Evolutionary conservation across 106 monocot species (phyloP).

Genomic region (Dendrobium catenatum): DNA sequence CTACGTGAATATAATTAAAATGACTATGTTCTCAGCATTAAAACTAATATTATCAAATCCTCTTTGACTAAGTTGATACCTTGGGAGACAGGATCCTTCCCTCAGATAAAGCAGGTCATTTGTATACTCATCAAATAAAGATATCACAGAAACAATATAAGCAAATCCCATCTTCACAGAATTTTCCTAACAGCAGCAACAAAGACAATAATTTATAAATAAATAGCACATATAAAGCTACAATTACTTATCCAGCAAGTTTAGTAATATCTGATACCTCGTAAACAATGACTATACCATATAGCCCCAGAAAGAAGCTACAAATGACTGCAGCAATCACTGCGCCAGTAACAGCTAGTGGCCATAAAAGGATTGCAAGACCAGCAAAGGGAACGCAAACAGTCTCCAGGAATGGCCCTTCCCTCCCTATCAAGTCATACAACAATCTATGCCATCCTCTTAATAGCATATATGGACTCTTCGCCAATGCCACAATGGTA

Average conservation of each 20-base stretch:
- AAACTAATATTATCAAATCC: neutral
- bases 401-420: slow-evolving; percentile 76
- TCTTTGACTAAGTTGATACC: slow-evolving; percentile 31
- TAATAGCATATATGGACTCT: slow-evolving; percentile 84
- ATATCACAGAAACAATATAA: slow-evolving; percentile 59
- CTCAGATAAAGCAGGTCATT: slow-evolving; percentile 90
- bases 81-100: slow-evolving; percentile 91
- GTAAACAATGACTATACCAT: slow-evolving; percentile 49
- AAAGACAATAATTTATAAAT: neutral
- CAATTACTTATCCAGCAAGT: neutral
- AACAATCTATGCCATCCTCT: slow-evolving; percentile 74
- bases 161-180: slow-evolving; percentile 77
- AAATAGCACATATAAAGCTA: neutral
- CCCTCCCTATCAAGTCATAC: slow-evolving; percentile 65
- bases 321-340: slow-evolving; percentile 46
- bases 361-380: slow-evolving; percentile 77
- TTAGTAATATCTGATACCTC: slow-evolving; percentile 32
- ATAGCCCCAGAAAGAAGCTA: slow-evolving; percentile 74
- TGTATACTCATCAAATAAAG: slow-evolving; percentile 84
- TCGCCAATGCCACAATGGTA: slow-evolving; percentile 44
- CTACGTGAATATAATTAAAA: too few species aligned
- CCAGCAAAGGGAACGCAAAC: slow-evolving; percentile 89
- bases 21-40: too few species aligned
- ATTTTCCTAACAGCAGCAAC: slow-evolving; percentile 39
- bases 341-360: slow-evolving; percentile 59